These are phyloP conservation scores for Verbena officinalis DNA, from an alignment of 257 asterid genomes.

Conservation along the genomic window DNA sequence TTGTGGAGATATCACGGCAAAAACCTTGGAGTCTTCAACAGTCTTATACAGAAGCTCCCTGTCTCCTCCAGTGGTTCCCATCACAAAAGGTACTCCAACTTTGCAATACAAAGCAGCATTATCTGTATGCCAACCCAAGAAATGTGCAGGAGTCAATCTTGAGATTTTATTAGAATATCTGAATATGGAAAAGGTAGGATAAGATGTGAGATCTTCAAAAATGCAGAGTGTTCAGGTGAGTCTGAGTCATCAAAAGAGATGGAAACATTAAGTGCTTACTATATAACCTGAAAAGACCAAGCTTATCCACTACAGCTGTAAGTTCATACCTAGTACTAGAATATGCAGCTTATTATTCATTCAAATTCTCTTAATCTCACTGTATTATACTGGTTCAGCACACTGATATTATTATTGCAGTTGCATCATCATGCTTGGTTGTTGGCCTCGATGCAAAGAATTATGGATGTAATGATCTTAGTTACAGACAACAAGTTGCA, in stretches of 20 bases:
- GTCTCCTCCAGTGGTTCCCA: conserved; percentile 99
- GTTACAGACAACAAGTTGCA: not conserved
- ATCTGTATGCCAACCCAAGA: conserved; percentile 41
- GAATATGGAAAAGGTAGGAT: not conserved
- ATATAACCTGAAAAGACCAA: not conserved
- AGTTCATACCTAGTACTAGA: not conserved
- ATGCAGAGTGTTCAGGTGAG: not conserved
- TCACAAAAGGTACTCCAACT: conserved; percentile 94
- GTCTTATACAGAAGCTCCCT: conserved; percentile 82
- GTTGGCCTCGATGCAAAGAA: not conserved
- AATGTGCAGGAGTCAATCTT: conserved; percentile 8
- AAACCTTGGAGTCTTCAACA: conserved; percentile 65
- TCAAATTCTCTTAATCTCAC: not conserved
- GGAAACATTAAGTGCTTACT: not conserved
- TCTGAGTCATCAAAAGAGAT: not conserved
- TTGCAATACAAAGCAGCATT: conserved; percentile 87
- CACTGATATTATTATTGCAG: too few species aligned
- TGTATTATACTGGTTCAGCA: too few species aligned
- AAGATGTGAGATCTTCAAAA: not conserved
- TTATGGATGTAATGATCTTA: not conserved
- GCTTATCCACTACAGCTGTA: not conserved
- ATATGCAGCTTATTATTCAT: not conserved
- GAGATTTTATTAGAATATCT: not conserved
- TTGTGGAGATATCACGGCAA: conserved; percentile 99
- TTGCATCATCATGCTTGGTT: not conserved